phyloP scores from a whole-genome alignment of 768 basidiomycete species.

The Pleurotus sapidus region DNA sequence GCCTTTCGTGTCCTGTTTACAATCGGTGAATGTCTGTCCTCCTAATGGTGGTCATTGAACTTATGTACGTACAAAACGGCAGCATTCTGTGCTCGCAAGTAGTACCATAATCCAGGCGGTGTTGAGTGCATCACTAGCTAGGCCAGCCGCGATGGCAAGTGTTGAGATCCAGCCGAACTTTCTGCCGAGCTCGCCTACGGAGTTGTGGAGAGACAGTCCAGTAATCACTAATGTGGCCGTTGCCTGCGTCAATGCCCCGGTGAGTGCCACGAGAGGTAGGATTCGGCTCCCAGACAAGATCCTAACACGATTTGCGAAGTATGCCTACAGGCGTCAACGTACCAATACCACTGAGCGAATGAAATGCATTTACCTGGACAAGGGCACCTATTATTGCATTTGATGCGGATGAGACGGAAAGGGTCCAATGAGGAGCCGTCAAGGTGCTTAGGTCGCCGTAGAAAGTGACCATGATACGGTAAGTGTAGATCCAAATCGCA shows the following conservation, averaged over 20 bases:
- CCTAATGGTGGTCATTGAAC: neutral
- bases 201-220: neutral
- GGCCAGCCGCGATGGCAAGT: neutral
- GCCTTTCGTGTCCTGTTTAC: neutral
- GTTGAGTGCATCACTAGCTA: neutral
- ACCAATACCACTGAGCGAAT: neutral
- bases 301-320: neutral
- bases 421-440: neutral
- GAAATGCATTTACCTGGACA: neutral
- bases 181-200: neutral
- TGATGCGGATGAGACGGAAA: neutral
- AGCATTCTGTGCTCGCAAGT: neutral
- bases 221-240: neutral
- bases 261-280: neutral
- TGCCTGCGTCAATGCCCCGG: neutral
- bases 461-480: constrained; percentile 8
- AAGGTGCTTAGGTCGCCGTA: neutral
- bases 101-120: neutral
- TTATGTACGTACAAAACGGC: neutral
- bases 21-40: neutral
- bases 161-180: neutral
- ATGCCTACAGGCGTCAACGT: neutral
- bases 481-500: constrained; percentile 1
- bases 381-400: neutral
- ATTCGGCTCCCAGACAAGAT: neutral